Conservation (phyloP, 2,329 filamentous ascomycete genomes). For the Xylariaceae sp. region DNA sequence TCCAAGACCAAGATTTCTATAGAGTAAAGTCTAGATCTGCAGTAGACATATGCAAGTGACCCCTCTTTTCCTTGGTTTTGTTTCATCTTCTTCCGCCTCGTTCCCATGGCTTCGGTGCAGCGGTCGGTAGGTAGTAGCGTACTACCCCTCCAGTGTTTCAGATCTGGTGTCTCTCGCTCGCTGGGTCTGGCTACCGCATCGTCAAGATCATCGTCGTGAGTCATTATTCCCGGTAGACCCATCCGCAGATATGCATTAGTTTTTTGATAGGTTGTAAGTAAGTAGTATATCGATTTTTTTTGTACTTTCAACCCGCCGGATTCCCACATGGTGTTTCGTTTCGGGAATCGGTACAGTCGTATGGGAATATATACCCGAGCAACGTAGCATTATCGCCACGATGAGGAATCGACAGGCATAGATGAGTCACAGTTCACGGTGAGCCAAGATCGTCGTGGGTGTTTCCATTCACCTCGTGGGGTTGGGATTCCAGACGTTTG, state of each 20-base stretch:
- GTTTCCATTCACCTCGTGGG: too few relatives aligned
- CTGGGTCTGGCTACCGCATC: constrained; percentile 3
- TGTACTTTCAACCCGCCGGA: too few relatives aligned
- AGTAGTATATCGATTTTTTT: too few relatives aligned
- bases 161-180: constrained; percentile 14
- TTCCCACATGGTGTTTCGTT: too few relatives aligned
- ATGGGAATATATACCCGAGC: background rate
- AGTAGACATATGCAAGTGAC: too few relatives aligned
- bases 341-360: too few relatives aligned
- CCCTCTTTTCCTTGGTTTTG: too few relatives aligned
- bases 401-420: constrained; percentile 6
- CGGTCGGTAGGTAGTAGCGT: constrained; percentile 2
- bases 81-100: constrained; percentile 23
- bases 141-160: constrained; percentile 21
- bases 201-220: constrained; percentile 14
- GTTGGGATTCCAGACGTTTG: background rate
- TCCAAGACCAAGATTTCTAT: too few relatives aligned
- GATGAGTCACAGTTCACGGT: constrained; percentile 13
- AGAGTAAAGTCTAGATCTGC: too few relatives aligned
- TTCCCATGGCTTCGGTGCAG: constrained; percentile 18
- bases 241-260: constrained; percentile 14
- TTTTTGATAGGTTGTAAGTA: too few relatives aligned
- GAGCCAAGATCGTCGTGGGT: too few relatives aligned
- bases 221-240: constrained; percentile 21
- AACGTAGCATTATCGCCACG: background rate